Evolutionary conservation across 1,284 basidiomycete genomes (phyloP).

Genomic region (Papiliotrema flavescens): DNA sequence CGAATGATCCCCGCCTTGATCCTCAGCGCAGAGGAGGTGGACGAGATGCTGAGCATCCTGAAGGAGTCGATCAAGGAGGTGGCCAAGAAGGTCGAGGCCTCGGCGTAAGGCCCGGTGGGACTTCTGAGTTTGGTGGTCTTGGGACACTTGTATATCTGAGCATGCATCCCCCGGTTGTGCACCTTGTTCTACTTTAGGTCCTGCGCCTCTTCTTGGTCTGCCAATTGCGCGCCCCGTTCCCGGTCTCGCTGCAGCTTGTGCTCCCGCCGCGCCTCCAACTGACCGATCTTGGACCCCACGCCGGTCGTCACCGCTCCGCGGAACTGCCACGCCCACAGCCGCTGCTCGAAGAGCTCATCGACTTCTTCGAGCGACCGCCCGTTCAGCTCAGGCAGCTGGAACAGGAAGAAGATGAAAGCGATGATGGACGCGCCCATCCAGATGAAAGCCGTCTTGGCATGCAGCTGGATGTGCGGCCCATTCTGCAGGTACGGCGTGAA

Average conservation of each 20-base stretch:
- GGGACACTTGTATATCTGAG: no score
- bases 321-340: not conserved
- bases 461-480: not conserved
- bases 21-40: conserved; percentile 59
- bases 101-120: not conserved
- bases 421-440: conserved; percentile 4
- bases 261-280: no score
- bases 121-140: not conserved
- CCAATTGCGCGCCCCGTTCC: no score
- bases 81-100: conserved; percentile 6
- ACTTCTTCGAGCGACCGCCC: conserved; percentile 12
- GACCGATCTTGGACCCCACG: no score
- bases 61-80: conserved; percentile 39
- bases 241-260: no score
- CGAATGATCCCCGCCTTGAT: conserved; percentile 66
- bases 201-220: no score
- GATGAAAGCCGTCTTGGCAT: not conserved
- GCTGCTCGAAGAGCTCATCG: conserved; percentile 12
- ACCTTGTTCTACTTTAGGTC: no score
- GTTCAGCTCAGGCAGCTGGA: conserved; percentile 13
- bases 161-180: no score
- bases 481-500: conserved; percentile 7
- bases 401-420: conserved; percentile 4
- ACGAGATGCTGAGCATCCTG: conserved; percentile 57
- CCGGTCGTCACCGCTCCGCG: no score